Evolutionary conservation across 1,139 yeast genomes (phyloP), one percentile per base, ranked within the genome.

Genomic region (Wickerhamomyces sp.): DNA sequence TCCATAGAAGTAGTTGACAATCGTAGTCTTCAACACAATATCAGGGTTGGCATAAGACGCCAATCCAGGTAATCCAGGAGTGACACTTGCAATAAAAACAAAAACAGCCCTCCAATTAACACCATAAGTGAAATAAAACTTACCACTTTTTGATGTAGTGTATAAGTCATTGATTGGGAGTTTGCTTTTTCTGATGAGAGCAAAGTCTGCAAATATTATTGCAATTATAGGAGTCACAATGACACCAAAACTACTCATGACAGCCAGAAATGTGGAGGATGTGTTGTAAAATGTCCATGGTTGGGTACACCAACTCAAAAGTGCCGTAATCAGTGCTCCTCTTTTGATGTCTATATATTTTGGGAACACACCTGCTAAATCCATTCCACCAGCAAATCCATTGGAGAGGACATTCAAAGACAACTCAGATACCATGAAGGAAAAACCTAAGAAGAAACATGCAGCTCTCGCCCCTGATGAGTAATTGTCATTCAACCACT

Each of bases 381-480:
- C 75, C 67, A 70, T 69, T 15, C 73, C 74, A 40, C 72, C 72
- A 26, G 72, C 64, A 44, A 67, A 60, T 9, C 69, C 72, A 50
- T 70, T 70, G 13, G 66, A 69, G 40, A 68, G 52, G 37, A 66
- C 52, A 48, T 66, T 68, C 41, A 68, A 53, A 27, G 66, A 62
- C 11, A 69, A 45, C 43, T 68, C 71, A 5, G 73, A 69, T 23
- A 61, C 46, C 23, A 61, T 48, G 49, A 69, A 64, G 2, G 63
- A 60, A 8, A 67, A 42, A n/a, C 67, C 68, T 34, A 61, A 50
- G 53, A 70, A 70, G 50, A 68, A 68, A 10, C 69, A 64, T 11
- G 70, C 74, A 36, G 70, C 69, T 49, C 75, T 59, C 23, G 64
- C 50, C 26, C 57, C 55, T n/a, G 72, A 54, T 8, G 57, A 45